phyloP scores from a whole-genome alignment of 106 monocot genomes.

The Dioscorea alata region DNA sequence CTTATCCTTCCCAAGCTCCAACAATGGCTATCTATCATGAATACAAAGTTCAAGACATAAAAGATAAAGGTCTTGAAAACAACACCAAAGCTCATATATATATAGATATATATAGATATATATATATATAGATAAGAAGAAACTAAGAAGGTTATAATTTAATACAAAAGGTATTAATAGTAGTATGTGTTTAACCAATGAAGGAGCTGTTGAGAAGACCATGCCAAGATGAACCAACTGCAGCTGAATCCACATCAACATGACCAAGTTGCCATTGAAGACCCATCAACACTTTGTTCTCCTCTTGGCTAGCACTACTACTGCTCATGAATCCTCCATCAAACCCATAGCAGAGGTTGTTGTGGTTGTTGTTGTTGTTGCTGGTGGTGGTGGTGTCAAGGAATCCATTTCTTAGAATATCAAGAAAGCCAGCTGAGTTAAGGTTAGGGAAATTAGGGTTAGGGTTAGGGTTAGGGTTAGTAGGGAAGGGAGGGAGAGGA shows the following conservation, averaged over 20 bases:
- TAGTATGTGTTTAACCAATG: slow-evolving; percentile 3
- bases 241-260: neutral
- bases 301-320: neutral
- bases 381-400: neutral
- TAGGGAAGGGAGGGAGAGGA: neutral
- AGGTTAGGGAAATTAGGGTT: slow-evolving; percentile 10
- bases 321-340: neutral
- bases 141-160: too few relatives aligned
- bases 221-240: slow-evolving; percentile 1
- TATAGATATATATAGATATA: too few relatives aligned
- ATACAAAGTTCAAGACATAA: too few relatives aligned
- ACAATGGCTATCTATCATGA: too few relatives aligned
- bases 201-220: slow-evolving; percentile 9
- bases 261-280: neutral
- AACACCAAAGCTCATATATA: too few relatives aligned
- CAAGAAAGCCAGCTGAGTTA: slow-evolving; percentile 20
- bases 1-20: too few relatives aligned
- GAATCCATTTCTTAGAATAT: slow-evolving; percentile 20
- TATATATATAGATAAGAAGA: too few relatives aligned
- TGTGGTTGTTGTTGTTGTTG: too few relatives aligned
- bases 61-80: too few relatives aligned
- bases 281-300: neutral
- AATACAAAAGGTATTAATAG: too few relatives aligned
- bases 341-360: slow-evolving; percentile 13
- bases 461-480: slow-evolving; percentile 8